Base-by-base conservation (phyloP, 1,139 yeast species). In the Kodamaea arcana region DNA sequence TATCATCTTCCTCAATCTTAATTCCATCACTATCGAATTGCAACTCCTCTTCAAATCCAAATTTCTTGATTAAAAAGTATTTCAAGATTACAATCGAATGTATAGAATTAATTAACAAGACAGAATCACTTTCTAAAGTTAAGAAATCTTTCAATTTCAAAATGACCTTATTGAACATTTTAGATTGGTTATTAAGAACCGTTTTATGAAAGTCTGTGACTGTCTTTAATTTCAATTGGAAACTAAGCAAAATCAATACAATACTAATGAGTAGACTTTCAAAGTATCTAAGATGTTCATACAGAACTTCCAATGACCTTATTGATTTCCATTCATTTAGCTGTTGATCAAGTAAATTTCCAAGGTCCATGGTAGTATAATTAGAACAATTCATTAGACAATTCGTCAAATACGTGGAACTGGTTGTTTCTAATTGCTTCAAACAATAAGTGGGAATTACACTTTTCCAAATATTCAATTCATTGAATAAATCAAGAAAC, bases 401-500 rank as follows among this genome's bases (percentile, higher is more conserved):
- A 27, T 56, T 48, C 4, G 64, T 43, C 26, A 66, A 49, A 33
- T 65, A 61, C 24, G 42, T 45, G 20, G 38, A 42, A 26, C 29
- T 41, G 12, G 37, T 37, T 4, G 36, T 22, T 9, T 37, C 41
- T 24, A 31, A 35, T 38, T 44, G 44, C 24, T 46, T 42, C 10
- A 63, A 39, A 39, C 71, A 65, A 38, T 61, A 61, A 16, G 49
- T 44, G 1, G 74, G 72, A 3, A 69, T 47, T n/a, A 61, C 44
- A 27, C 56, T 51, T 39, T 63, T 62, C 73, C 73, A 69, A n/a
- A 67, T 50, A 31, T 49, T 44, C 30, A 63, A 40, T 16, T 63
- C 73, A 36, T 68, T 68, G 37, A 66, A 62, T 18, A 65, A 45
- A 44, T 69, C 75, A 12, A 68, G 50, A 8, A 67, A 37, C 71